These are phyloP conservation scores for Beauveria bassiana DNA, from an alignment of 2,329 filamentous ascomycete species.

Conservation along the genomic window DNA sequence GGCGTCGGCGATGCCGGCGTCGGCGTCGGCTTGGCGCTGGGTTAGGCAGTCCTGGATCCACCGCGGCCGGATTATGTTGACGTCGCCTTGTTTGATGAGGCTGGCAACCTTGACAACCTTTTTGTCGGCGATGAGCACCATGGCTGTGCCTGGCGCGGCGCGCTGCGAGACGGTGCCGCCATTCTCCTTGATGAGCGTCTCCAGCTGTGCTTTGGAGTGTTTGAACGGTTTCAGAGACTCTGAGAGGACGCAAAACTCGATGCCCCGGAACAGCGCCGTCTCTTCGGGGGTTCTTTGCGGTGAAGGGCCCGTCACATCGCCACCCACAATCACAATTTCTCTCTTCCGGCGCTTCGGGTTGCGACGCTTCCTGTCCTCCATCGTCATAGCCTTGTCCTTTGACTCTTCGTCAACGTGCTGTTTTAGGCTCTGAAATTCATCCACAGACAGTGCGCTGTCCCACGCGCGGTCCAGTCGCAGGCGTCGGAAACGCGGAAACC, in stretches of 20 bases:
- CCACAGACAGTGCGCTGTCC: conserved; percentile 68
- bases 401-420: conserved; percentile 60
- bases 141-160: conserved; percentile 51
- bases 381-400: conserved; percentile 67
- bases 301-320: conserved; percentile 34
- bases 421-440: conserved; percentile 69
- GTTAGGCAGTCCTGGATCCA: conserved; percentile 82
- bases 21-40: conserved; percentile 26
- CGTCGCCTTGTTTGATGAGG: conserved; percentile 62
- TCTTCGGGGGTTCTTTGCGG: conserved; percentile 45
- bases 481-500: conserved; percentile 83
- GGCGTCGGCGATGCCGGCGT: conserved; percentile 29
- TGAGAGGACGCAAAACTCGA: conserved; percentile 78
- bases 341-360: conserved; percentile 56
- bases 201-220: conserved; percentile 70
- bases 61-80: conserved; percentile 66
- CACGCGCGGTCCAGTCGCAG: conserved; percentile 78
- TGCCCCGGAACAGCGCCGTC: conserved; percentile 62
- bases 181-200: conserved; percentile 72
- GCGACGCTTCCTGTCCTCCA: conserved; percentile 57
- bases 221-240: conserved; percentile 63
- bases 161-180: conserved; percentile 75
- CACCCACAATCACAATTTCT: conserved; percentile 64
- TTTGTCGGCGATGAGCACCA: conserved; percentile 73
- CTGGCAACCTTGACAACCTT: conserved; percentile 75